Conservation (phyloP, 2,329 filamentous ascomycete genomes). For the Aspergillus jensenii region DNA sequence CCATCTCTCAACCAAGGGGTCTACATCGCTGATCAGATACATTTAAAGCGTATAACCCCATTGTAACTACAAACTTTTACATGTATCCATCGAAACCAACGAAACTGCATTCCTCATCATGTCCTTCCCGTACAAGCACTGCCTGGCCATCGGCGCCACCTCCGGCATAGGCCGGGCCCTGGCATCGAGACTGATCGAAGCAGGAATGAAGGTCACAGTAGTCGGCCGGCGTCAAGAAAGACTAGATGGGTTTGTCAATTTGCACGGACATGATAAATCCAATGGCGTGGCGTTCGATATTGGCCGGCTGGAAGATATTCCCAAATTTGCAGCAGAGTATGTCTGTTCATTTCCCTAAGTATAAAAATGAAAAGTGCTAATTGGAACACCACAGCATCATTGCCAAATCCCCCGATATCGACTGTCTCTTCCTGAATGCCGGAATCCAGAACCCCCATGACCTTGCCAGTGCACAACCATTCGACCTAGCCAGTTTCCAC, state of each 20-base stretch:
- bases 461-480: conserved; percentile 33
- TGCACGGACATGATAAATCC: conserved; percentile 46
- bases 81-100: too few relatives aligned
- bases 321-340: conserved; percentile 36
- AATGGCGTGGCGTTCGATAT: conserved; percentile 50
- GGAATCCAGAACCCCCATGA: conserved; percentile 53
- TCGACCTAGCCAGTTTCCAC: conserved; percentile 27
- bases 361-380: too few relatives aligned
- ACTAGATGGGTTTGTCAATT: conserved; percentile 49
- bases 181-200: conserved; percentile 17
- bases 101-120: conserved; percentile 29
- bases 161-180: conserved; percentile 55
- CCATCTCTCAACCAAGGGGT: too few relatives aligned
- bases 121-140: conserved; percentile 56
- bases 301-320: conserved; percentile 43
- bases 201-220: conserved; percentile 54
- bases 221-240: conserved; percentile 56
- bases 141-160: conserved; percentile 58
- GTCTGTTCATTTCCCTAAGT: too few relatives aligned
- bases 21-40: too few relatives aligned
- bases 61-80: too few relatives aligned
- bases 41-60: too few relatives aligned
- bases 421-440: conserved; percentile 47
- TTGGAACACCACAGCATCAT: neutral
- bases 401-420: conserved; percentile 49